phyloP scores from a whole-genome alignment of 176 grass and related monocot species.

The Oryza meridionalis region DNA sequence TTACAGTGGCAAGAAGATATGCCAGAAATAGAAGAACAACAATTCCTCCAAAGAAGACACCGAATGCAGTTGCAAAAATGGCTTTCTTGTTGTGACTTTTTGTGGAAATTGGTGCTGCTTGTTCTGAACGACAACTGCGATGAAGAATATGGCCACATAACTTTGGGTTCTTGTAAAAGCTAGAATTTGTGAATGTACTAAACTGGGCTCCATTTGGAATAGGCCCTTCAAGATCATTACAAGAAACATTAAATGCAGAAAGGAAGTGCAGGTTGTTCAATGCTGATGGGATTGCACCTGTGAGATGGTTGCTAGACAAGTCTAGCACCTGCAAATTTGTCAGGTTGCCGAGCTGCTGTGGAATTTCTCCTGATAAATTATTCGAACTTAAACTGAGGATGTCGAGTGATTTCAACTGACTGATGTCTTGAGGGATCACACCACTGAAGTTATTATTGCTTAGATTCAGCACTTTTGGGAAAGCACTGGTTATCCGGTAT shows the following conservation, averaged over 20 bases:
- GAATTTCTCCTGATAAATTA: constrained; percentile 35
- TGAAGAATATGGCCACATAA: constrained; percentile 30
- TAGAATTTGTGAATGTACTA: constrained; percentile 32
- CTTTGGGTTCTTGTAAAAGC: constrained; percentile 43
- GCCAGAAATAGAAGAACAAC: constrained; percentile 1
- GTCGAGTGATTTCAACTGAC: constrained; percentile 33
- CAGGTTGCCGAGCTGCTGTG: constrained; percentile 11
- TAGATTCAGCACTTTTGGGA: constrained; percentile 30
- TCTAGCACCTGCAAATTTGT: constrained; percentile 41
- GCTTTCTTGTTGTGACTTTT: not conserved
- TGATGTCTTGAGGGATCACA: constrained; percentile 39
- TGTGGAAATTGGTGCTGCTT: not conserved
- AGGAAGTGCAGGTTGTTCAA: constrained; percentile 32
- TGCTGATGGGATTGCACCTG: constrained; percentile 37
- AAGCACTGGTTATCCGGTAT: constrained; percentile 11
- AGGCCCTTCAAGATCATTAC: constrained; percentile 45
- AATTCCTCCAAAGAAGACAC: constrained; percentile 36
- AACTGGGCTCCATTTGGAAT: constrained; percentile 45
- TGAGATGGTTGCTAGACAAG: constrained; percentile 49
- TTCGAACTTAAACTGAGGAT: constrained; percentile 39
- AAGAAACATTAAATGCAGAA: constrained; percentile 40
- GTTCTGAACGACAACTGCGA: not conserved
- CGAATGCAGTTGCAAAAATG: constrained; percentile 12
- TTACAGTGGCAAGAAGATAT: not conserved
- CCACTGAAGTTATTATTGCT: constrained; percentile 39